These are phyloP conservation scores for Zygoascus meyerae DNA, from an alignment of 1,139 yeast species.

Conservation along the genomic window DNA sequence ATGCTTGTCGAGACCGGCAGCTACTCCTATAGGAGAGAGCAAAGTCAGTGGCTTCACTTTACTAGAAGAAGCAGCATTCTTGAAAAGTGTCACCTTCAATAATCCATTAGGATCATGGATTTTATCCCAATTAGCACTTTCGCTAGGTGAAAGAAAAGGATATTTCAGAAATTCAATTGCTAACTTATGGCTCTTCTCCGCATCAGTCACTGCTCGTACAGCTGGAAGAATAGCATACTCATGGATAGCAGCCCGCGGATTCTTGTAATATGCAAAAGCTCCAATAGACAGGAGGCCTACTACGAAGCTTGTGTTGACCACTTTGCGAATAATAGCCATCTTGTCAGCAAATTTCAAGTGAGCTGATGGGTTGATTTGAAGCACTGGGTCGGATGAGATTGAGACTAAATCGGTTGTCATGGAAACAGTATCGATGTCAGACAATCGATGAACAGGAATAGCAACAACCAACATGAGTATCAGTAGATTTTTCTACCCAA, in stretches of 20 bases:
- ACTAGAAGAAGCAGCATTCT: conserved; percentile 26
- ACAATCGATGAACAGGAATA: too few species aligned
- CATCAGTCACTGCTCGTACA: conserved; percentile 65
- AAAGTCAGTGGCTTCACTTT: conserved; percentile 36
- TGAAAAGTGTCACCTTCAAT: conserved; percentile 30
- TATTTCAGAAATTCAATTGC: conserved; percentile 67
- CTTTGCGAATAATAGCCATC: conserved; percentile 3
- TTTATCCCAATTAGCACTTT: conserved; percentile 28
- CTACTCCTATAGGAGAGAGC: conserved; percentile 80
- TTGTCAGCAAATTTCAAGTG: too few species aligned
- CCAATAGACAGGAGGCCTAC: conserved; percentile 32
- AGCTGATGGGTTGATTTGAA: too few species aligned
- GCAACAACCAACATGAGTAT: too few species aligned
- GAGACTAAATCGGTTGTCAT: too few species aligned
- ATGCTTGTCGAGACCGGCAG: conserved; percentile 94
- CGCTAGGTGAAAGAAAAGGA: conserved; percentile 31
- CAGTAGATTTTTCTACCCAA: too few species aligned
- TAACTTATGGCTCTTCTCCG: conserved; percentile 75
- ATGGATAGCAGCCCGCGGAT: conserved; percentile 77
- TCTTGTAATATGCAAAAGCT: conserved; percentile 46
- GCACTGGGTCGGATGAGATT: too few species aligned
- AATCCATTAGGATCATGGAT: conserved; percentile 29
- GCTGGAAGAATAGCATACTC: conserved; percentile 76
- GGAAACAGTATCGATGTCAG: too few species aligned
- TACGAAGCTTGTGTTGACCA: conserved; percentile 1